A percentile compares a stretch with the other conserved stretches of the same genome.
These are phyloP conservation scores for Leptographium radiaticola DNA, from an alignment of 2,329 filamentous ascomycete species.

Conservation along the genomic window DNA sequence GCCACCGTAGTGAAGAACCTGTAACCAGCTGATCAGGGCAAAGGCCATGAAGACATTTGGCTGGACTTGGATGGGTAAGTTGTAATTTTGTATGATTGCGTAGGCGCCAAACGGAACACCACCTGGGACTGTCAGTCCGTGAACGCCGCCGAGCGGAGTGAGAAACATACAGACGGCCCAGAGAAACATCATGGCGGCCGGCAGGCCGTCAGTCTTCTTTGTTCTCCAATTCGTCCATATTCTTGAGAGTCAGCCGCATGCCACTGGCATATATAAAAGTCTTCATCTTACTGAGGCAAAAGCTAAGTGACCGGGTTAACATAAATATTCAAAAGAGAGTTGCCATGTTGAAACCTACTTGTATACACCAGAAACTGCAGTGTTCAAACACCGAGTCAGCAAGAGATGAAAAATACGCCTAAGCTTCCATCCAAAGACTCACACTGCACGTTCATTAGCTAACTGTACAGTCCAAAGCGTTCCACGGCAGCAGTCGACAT, in stretches of 20 bases:
- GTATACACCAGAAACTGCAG: conserved; percentile 25
- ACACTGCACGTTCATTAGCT: background rate
- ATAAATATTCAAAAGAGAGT: conserved; percentile 1
- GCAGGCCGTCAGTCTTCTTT: conserved; percentile 49
- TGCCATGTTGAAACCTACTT: conserved; percentile 14
- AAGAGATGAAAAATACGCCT: too few relatives aligned
- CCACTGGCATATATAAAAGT: background rate
- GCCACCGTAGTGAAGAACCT: conserved; percentile 22
- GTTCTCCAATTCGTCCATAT: conserved; percentile 50
- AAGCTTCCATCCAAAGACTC: background rate
- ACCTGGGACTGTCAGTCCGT: conserved; percentile 12
- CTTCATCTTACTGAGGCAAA: background rate
- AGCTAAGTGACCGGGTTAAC: conserved; percentile 11
- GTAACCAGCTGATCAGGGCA: conserved; percentile 25
- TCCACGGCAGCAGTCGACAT: too few relatives aligned
- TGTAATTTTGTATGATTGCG: conserved; percentile 26
- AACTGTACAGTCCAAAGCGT: background rate
- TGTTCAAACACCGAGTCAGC: too few relatives aligned
- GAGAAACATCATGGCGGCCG: conserved; percentile 46
- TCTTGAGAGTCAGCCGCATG: conserved; percentile 1
- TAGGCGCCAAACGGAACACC: conserved; percentile 29
- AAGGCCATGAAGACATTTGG: conserved; percentile 26
- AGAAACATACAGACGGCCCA: conserved; percentile 40
- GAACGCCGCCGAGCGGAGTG: background rate
- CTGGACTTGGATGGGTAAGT: conserved; percentile 29